phyloP scores from a whole-genome alignment of 306 rosid genomes.

The Vigna mungo region DNA sequence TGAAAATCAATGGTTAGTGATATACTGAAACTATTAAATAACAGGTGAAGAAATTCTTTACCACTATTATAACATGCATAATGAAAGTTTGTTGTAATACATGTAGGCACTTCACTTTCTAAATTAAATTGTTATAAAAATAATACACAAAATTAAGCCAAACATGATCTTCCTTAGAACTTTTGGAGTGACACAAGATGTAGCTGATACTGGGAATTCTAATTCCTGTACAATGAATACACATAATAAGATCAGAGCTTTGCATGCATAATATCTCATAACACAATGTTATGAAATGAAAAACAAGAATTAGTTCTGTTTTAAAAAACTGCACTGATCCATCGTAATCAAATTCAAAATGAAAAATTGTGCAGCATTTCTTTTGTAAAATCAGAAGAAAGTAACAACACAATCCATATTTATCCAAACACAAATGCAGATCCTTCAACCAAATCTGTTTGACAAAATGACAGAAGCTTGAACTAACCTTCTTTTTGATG shows the following conservation, averaged over 20 bases:
- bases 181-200: constrained; percentile 21
- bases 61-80: background rate
- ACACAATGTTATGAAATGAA: constrained; percentile 2
- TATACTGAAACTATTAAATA: background rate
- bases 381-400: background rate
- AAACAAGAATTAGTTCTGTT: background rate
- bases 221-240: constrained; percentile 45
- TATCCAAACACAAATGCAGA: constrained; percentile 5
- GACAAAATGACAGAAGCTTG: background rate
- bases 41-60: background rate
- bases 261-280: background rate
- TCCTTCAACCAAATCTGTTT: background rate
- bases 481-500: constrained; percentile 69
- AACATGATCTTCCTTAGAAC: constrained; percentile 25
- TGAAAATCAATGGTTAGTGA: too few species aligned
- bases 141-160: constrained; percentile 8
- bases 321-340: background rate
- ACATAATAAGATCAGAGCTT: background rate
- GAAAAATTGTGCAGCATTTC: background rate
- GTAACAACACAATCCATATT: background rate
- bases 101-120: background rate
- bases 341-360: background rate
- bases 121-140: background rate
- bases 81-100: too few species aligned
- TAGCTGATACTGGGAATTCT: constrained; percentile 27